Conservation (phyloP, 2,329 filamentous ascomycete species). For the Rugonectria rugulosa region DNA sequence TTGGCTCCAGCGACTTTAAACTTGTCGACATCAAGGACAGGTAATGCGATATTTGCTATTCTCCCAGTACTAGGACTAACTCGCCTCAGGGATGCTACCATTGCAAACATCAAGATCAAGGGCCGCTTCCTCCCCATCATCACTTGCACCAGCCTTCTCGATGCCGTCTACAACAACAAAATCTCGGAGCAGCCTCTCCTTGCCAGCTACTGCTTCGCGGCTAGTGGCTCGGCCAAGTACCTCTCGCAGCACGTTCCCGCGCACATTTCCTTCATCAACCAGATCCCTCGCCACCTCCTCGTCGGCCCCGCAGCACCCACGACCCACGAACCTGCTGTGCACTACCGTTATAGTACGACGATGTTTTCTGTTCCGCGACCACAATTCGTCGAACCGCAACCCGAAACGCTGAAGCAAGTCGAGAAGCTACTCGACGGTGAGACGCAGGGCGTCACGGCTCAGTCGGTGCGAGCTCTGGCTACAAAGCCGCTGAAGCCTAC, state of each 20-base stretch:
- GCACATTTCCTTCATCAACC: conserved; percentile 17
- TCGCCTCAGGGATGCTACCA: conserved; percentile 1
- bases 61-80: neutral
- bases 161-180: conserved; percentile 15
- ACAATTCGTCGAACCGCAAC: conserved; percentile 9
- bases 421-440: conserved; percentile 11
- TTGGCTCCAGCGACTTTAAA: conserved; percentile 12
- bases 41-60: neutral
- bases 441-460: neutral
- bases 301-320: conserved; percentile 10
- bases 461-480: conserved; percentile 8
- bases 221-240: conserved; percentile 15
- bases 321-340: conserved; percentile 10
- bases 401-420: neutral
- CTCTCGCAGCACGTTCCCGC: conserved; percentile 17
- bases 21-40: conserved; percentile 20
- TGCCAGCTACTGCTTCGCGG: conserved; percentile 12
- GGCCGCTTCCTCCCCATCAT: conserved; percentile 21
- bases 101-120: conserved; percentile 17
- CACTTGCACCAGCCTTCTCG: conserved; percentile 16
- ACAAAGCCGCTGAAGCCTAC: conserved; percentile 9
- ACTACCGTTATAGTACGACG: conserved; percentile 9
- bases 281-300: conserved; percentile 18
- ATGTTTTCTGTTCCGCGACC: conserved; percentile 18
- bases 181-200: conserved; percentile 4